A percentile compares a stretch with the other conserved stretches of the same genome.
Evolutionary conservation across 331 rosid species (phyloP).

Genomic region (Telfairia occidentalis): DNA sequence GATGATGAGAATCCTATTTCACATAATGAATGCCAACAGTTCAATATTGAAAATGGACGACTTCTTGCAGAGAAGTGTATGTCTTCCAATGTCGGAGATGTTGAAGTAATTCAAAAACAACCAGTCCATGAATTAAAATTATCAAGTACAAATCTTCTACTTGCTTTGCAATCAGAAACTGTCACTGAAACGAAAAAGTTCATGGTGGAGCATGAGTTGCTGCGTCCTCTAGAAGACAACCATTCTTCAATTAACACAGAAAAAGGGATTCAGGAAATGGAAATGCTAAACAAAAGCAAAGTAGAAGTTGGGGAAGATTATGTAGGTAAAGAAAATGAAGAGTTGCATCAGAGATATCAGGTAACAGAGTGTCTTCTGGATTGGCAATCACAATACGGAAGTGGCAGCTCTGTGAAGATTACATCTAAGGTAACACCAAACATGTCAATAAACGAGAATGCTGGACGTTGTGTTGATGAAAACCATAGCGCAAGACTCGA

Average conservation of each 20-base stretch:
- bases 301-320: constrained; percentile 3
- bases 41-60: background rate
- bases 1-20: constrained; percentile 6
- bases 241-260: background rate
- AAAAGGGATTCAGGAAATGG: background rate
- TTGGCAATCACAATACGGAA: background rate
- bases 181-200: constrained; percentile 17
- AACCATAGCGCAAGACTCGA: constrained; percentile 9
- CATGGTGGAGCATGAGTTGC: constrained; percentile 8
- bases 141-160: constrained; percentile 12
- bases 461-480: constrained; percentile 17
- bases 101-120: constrained; percentile 18
- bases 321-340: constrained; percentile 18
- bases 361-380: constrained; percentile 17
- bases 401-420: constrained; percentile 15
- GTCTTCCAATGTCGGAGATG: constrained; percentile 9
- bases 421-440: constrained; percentile 13
- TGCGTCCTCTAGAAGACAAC: background rate
- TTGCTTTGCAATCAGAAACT: constrained; percentile 15
- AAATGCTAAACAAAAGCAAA: background rate
- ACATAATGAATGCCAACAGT: constrained; percentile 6
- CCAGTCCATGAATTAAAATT: constrained; percentile 10
- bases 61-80: constrained; percentile 14
- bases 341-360: background rate
- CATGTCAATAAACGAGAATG: constrained; percentile 11